Base-by-base conservation (phyloP, 2,329 filamentous ascomycete species). In the Dendrostoma leiphaemia region DNA sequence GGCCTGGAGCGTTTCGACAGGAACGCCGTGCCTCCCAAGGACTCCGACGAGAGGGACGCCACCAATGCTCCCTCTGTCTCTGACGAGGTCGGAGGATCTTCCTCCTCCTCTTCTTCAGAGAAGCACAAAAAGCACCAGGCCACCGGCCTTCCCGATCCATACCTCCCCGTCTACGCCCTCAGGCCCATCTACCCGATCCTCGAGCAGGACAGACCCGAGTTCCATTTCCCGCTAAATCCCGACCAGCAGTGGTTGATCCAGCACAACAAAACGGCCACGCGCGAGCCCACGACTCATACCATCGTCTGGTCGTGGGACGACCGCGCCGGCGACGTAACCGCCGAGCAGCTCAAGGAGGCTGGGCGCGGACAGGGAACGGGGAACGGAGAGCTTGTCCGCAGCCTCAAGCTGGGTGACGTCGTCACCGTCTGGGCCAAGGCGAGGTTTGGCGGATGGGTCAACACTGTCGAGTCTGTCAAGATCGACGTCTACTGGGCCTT, bases 341-440 rank as follows among this genome's bases (percentile, higher is more conserved):
- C 67, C 2, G 63, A 70, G 17, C 64, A 64, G 2, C 65, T 82
- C 2, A 65, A 65, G 0, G 61, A 68, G 1, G 21, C 64, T 2
- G 84, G 83, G 0, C 73, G 82, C 0, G 83, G 83, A 1, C 64
- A 62, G 19, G 74, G 63, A 4, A 82, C 80, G 0, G 77, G 70
- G 0, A 74, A 77, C 48, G 84, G 84, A 1, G 67, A 75, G 34
- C 85, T 84, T 64, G 76, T 87, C 31, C 75, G 78, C 15, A 71
- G 68, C 43, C 63, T 87, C 59, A 77, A 74, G 59, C 59, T 83
- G n/a, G 84, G 84, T 1, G 84, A 87, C 60, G 76, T 83, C 17
- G 68, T 86, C 10, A 85, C 82, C 0, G 62, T 86, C 2, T 86
- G 83, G 83, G 82, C 71, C 1, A 83, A 80, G 66, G 75, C 81